phyloP scores from a whole-genome alignment of 257 asterid genomes.

The Nyctanthes arbortristis region DNA sequence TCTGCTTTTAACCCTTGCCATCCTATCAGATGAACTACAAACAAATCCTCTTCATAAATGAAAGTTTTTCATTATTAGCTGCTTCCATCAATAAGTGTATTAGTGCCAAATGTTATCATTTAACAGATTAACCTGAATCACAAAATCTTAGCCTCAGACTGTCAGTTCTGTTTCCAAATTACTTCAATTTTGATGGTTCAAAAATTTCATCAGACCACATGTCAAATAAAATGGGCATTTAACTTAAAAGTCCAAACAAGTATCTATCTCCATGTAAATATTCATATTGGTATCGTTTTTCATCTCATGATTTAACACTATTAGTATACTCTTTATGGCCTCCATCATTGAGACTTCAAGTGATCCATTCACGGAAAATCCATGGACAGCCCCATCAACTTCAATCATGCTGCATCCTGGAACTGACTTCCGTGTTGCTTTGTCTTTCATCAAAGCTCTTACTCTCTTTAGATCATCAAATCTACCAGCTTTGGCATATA shows the following conservation, averaged over 20 bases:
- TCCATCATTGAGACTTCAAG: slow-evolving; percentile 38
- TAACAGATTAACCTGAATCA: neutral
- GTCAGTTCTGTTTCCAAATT: neutral
- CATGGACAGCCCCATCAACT: slow-evolving; percentile 59
- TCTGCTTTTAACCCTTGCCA: neutral
- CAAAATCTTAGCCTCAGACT: neutral
- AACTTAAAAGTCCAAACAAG: neutral
- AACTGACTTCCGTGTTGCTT: slow-evolving; percentile 46
- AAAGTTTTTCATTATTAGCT: neutral
- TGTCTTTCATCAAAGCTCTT: slow-evolving; percentile 57
- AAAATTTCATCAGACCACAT: neutral
- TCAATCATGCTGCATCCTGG: slow-evolving; percentile 76
- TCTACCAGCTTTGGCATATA: slow-evolving; percentile 67
- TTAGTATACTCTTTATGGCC: slow-evolving; percentile 35
- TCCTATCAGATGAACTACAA: neutral
- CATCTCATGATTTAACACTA: slow-evolving; percentile 46
- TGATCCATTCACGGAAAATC: slow-evolving; percentile 67
- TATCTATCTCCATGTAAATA: slow-evolving; percentile 3
- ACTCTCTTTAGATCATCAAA: slow-evolving; percentile 51
- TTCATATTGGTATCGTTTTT: slow-evolving; percentile 31
- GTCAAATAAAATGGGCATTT: slow-evolving; percentile 9
- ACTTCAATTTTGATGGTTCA: neutral
- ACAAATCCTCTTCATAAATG: neutral
- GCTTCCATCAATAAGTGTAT: neutral
- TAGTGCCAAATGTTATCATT: neutral